Percentiles rank a stretch among this genome's conserved stretches.
Conservation (phyloP, 2,329 filamentous ascomycete species). For the Arachnomyces sp. region DNA sequence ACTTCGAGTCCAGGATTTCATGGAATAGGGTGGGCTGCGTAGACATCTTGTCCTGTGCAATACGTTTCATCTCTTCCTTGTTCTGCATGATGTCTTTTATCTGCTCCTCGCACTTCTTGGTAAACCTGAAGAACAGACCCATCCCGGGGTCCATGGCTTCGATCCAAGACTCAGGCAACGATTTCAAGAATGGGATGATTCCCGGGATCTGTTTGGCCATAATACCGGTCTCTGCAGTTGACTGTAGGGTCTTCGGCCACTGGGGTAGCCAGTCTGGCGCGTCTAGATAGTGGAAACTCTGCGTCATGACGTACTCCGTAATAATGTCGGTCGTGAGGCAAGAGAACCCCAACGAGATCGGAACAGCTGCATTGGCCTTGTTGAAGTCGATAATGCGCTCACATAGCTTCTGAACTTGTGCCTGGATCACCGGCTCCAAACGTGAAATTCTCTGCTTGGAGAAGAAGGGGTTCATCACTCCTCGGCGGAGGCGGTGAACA, state of each 20-base stretch:
- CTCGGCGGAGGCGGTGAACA: conserved; percentile 19
- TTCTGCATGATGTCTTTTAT: conserved; percentile 5
- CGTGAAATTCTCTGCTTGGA: conserved; percentile 14
- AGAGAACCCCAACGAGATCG: conserved; percentile 13
- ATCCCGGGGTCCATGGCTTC: conserved; percentile 6
- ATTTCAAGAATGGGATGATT: conserved; percentile 2
- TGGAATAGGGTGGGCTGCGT: conserved; percentile 22
- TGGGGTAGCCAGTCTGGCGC: conserved; percentile 22
- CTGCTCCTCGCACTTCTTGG: conserved; percentile 5
- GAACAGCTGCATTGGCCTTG: conserved; percentile 1
- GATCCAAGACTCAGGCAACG: conserved; percentile 5
- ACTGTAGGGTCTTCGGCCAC: conserved; percentile 19
- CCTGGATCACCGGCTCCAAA: conserved; percentile 14
- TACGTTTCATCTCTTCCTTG: conserved; percentile 2
- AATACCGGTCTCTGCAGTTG: conserved; percentile 2
- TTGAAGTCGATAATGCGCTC: conserved; percentile 8
- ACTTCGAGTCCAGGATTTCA: conserved; percentile 21
- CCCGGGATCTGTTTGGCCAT: conserved; percentile 3
- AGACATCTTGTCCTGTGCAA: conserved; percentile 2
- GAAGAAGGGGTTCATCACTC: conserved; percentile 21
- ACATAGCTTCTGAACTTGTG: conserved; percentile 15
- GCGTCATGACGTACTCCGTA: conserved; percentile 34
- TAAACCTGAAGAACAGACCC: conserved; percentile 5
- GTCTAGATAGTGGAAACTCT: conserved; percentile 24
- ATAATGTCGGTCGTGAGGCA: conserved; percentile 37